These are phyloP conservation scores for Boletellus ananiceps DNA, from an alignment of 768 basidiomycete species.

Conservation along the genomic window DNA sequence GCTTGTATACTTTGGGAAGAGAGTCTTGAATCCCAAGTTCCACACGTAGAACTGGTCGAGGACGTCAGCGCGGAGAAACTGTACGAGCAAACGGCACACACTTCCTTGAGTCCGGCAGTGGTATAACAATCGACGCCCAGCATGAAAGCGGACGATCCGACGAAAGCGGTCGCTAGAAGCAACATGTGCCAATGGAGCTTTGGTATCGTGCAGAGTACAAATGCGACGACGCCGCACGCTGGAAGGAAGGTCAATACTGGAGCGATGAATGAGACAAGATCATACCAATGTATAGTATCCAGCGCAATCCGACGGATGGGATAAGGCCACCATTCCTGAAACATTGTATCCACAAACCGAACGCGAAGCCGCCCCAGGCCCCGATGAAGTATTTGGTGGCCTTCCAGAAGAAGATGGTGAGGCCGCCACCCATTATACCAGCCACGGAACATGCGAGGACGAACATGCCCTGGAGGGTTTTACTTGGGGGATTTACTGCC, in stretches of 20 bases:
- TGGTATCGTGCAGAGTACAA: conserved; percentile 79
- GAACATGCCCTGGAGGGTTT: conserved; percentile 83
- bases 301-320: conserved; percentile 68
- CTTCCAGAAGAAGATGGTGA: conserved; percentile 92
- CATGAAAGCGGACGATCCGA: conserved; percentile 87
- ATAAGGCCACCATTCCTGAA: conserved; percentile 82
- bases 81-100: conserved; percentile 27
- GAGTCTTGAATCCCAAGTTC: conserved; percentile 80
- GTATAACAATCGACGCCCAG: conserved; percentile 93
- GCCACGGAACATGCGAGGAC: conserved; percentile 78
- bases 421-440: conserved; percentile 76
- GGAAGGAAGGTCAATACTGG: conserved; percentile 12
- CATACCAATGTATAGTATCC: conserved; percentile 85
- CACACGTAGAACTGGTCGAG: conserved; percentile 81
- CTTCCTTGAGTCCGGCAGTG: conserved; percentile 90
- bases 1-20: conserved; percentile 74
- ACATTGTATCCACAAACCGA: conserved; percentile 85
- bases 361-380: conserved; percentile 65
- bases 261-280: conserved; percentile 16
- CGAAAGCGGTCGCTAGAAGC: conserved; percentile 81
- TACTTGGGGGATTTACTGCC: conserved; percentile 75
- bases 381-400: conserved; percentile 75
- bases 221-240: conserved; percentile 74
- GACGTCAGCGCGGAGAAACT: conserved; percentile 5
- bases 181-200: conserved; percentile 85